A percentile compares a stretch with the other conserved stretches of the same genome.
phyloP scores from a whole-genome alignment of 495 filamentous ascomycete species.

The Penicillium herquei region DNA sequence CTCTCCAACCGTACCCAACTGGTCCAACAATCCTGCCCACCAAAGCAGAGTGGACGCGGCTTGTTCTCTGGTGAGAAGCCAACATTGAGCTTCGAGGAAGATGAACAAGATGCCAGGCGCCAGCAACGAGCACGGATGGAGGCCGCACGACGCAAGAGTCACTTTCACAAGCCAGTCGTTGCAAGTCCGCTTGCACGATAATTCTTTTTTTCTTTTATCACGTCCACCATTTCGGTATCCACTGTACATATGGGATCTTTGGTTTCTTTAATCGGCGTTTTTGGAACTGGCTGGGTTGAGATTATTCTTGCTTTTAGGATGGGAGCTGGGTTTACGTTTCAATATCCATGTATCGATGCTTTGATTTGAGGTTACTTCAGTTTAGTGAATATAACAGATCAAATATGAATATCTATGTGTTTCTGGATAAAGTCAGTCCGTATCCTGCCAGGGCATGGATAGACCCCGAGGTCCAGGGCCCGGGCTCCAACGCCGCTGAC shows the following conservation, averaged over 20 bases:
- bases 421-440: too few species aligned
- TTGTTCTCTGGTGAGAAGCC: slow-evolving; percentile 36
- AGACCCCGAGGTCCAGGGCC: too few species aligned
- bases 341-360: too few species aligned
- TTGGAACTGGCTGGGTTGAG: background rate
- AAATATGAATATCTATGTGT: too few species aligned
- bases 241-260: slow-evolving; percentile 25
- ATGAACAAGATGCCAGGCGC: slow-evolving; percentile 36
- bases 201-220: slow-evolving; percentile 7
- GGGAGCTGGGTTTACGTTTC: background rate
- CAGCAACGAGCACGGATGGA: slow-evolving; percentile 65
- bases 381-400: too few species aligned
- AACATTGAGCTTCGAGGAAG: slow-evolving; percentile 11
- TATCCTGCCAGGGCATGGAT: too few species aligned
- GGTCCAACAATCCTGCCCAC: slow-evolving; percentile 71
- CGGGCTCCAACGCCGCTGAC: too few species aligned
- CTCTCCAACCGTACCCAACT: slow-evolving; percentile 53
- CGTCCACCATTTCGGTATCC: slow-evolving; percentile 10
- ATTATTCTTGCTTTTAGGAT: too few species aligned
- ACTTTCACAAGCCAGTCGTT: slow-evolving; percentile 77
- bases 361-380: too few species aligned
- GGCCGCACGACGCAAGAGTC: slow-evolving; percentile 74
- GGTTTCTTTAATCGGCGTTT: background rate
- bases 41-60: slow-evolving; percentile 54
- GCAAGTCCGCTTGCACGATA: slow-evolving; percentile 62